phyloP scores from a whole-genome alignment of 768 basidiomycete species.

The Trametes gibbosa region DNA sequence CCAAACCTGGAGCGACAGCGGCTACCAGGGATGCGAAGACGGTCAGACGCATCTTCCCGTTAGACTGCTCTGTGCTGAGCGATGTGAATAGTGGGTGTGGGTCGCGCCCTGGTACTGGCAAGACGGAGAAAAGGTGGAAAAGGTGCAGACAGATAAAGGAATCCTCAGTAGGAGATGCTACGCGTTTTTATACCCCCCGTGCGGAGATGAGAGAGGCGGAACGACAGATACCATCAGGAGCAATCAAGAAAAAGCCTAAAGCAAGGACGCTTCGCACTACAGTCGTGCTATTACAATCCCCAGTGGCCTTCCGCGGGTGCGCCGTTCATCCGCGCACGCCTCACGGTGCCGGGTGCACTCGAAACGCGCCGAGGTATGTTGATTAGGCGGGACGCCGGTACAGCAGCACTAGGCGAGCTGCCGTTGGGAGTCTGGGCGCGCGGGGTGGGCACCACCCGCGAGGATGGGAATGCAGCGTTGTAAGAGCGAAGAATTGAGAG shows the following conservation, averaged over 20 bases:
- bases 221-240: neutral
- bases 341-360: neutral
- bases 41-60: slow-evolving; percentile 11
- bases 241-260: neutral
- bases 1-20: slow-evolving; percentile 21
- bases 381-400: no score
- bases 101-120: neutral
- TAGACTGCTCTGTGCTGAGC: neutral
- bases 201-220: neutral
- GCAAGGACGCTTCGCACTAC: neutral
- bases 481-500: neutral
- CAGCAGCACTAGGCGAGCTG: no score
- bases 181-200: slow-evolving; percentile 2
- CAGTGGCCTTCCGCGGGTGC: slow-evolving; percentile 5
- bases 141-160: neutral
- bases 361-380: neutral
- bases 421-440: neutral
- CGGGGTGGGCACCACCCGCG: neutral
- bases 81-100: neutral
- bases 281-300: slow-evolving; percentile 3
- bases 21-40: slow-evolving; percentile 19
- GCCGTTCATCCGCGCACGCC: neutral
- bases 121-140: neutral
- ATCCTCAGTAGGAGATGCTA: neutral
- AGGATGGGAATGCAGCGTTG: neutral